phyloP scores from a whole-genome alignment of 768 basidiomycete species.

The Rhodotorula toruloides region DNA sequence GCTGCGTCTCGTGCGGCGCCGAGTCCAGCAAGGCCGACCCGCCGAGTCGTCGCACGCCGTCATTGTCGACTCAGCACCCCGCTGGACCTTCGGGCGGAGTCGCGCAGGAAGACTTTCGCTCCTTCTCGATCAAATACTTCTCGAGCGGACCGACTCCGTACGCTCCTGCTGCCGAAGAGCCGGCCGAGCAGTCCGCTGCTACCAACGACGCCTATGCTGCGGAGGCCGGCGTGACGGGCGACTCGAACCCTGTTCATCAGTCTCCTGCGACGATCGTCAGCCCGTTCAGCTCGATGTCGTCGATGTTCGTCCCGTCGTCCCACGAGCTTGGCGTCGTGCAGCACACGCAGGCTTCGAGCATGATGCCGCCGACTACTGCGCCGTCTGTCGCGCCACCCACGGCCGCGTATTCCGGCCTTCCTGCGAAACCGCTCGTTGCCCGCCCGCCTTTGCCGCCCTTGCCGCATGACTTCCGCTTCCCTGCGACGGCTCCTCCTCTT shows the following conservation, averaged over 20 bases:
- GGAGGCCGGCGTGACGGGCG: background rate
- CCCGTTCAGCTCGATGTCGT: background rate
- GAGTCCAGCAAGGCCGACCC: background rate
- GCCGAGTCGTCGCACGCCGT: background rate
- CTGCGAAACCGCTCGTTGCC: background rate
- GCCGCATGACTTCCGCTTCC: background rate
- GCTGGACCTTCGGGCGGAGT: background rate
- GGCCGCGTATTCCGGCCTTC: no score
- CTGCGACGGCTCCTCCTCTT: background rate
- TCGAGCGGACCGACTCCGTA: constrained; percentile 3
- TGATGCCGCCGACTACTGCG: no score
- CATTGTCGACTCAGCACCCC: no score
- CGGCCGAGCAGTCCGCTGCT: background rate
- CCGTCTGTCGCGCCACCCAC: background rate
- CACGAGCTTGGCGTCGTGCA: no score
- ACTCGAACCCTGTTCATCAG: no score
- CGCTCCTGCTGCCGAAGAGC: no score
- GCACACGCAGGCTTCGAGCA: no score
- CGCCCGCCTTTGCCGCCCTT: constrained; percentile 2
- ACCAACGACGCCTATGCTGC: no score
- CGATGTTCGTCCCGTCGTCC: no score
- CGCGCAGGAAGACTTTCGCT: background rate
- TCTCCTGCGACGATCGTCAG: no score
- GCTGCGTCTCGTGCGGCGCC: constrained; percentile 3
- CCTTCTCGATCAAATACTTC: constrained; percentile 33